phyloP scores from a whole-genome alignment of 176 grass and related monocot genomes.

The maize (Zea mays) region Zm-B73-REFERENCE-NAM-5.0 NC_050097.1:216315501-216316000 shows the following conservation, averaged over 20 bases:
- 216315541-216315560: slow-evolving; percentile 70
- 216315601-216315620: slow-evolving; percentile 18
- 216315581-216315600: slow-evolving; percentile 24
- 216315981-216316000: slow-evolving; percentile 33
- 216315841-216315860: not conserved
- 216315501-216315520: slow-evolving; percentile 60
- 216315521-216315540: slow-evolving; percentile 60
- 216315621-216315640: not conserved
- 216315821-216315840: slow-evolving; percentile 19
- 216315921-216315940: slow-evolving; percentile 24
- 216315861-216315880: slow-evolving; percentile 11
- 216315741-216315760: slow-evolving; percentile 58
- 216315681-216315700: slow-evolving; percentile 74
- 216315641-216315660: slow-evolving; percentile 23
- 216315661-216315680: slow-evolving; percentile 66
- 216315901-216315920: not conserved
- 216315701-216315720: slow-evolving; percentile 47
- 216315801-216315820: not conserved
- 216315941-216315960: slow-evolving; percentile 45
- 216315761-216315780: slow-evolving; percentile 56
- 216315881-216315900: slow-evolving; percentile 2
- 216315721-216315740: not conserved
- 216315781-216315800: slow-evolving; percentile 43
- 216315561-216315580: slow-evolving; percentile 55
- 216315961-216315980: slow-evolving; percentile 40